Base-by-base conservation (phyloP, 305 asterid species). In the Salvia sclarea region DNA sequence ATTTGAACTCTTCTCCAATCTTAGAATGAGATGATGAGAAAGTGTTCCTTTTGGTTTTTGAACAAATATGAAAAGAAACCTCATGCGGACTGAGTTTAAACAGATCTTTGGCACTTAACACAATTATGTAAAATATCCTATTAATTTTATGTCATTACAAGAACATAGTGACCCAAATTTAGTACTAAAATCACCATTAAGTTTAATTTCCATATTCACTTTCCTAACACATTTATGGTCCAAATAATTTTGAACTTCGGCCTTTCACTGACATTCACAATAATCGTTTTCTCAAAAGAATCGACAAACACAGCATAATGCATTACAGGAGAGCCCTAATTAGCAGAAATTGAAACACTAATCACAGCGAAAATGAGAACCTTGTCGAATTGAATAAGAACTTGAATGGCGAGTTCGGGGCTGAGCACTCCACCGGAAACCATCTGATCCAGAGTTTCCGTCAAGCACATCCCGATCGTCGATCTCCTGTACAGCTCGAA, bases 371-470 rank as follows among this genome's bases (percentile, higher is more conserved):
- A 52, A 28, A 60, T 1, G 5, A 28, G 5, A 63, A 92, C 98
- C 98, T 92, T 90, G 76, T 92, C 98, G 66, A 92, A 90, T 70
- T 92, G 98, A 77, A 92, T 85, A 66, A 92, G 95, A 70, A 92
- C 97, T 84, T 90, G 97, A 64, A 90, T 88, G 58, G 97, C 98
- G 33, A 80, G 85, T 55, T 88, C 95, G 3, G 98, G 96, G 81
- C 85, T 85, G 65, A 92, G 91, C 64, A 60, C 43, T 43, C 98
- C 98, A 5, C 70, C 71, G 3, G 85, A 78, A 14, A 92, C 97
- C 97, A 92, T 86, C 80, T 90, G 94, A 77, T 92, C 98, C 31
- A 92, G 91, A 18, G 98, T 84, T 61, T 92, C 97, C 5, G 96
- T 88, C 82, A 92, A 73, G 66, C 98, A 92, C 97, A 88, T 90